A percentile compares a stretch with the other conserved stretches of the same genome.
Evolutionary conservation across 208 protist species (phyloP).

Genomic region (Entamoeba invadens): DNA sequence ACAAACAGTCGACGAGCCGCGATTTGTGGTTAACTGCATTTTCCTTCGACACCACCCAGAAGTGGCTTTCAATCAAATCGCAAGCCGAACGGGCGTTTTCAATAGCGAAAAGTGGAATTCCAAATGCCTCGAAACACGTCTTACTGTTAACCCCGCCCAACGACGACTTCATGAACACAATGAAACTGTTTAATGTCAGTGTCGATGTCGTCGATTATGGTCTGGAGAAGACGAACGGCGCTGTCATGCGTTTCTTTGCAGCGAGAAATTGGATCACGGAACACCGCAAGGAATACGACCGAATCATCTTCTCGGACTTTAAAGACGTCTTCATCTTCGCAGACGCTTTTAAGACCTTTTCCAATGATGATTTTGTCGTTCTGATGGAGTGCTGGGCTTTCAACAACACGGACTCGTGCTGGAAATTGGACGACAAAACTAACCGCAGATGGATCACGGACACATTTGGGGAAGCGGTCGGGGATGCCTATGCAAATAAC

Average conservation of each 20-base stretch:
- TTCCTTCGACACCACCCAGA: neutral
- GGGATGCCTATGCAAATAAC: neutral
- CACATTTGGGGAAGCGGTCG: neutral
- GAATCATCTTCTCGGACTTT: neutral
- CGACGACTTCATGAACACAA: neutral
- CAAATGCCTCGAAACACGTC: neutral
- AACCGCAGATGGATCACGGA: neutral
- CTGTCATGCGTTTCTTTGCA: neutral
- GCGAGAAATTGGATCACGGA: neutral
- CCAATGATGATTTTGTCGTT: neutral
- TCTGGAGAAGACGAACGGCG: neutral
- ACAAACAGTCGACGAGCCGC: neutral
- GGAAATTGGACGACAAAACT: neutral
- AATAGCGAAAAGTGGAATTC: neutral
- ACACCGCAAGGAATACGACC: neutral
- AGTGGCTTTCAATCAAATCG: neutral
- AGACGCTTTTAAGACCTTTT: neutral
- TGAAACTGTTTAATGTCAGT: neutral
- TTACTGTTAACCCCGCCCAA: neutral
- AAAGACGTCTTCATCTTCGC: neutral
- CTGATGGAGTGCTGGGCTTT: neutral
- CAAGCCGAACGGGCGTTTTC: neutral
- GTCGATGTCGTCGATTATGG: neutral
- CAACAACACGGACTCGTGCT: neutral
- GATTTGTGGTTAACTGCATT: neutral